Percentiles rank a stretch among this genome's conserved stretches.
phyloP scores from a whole-genome alignment of 169 alveolate genomes.

The Cryptosporidium viatorum region DNA sequence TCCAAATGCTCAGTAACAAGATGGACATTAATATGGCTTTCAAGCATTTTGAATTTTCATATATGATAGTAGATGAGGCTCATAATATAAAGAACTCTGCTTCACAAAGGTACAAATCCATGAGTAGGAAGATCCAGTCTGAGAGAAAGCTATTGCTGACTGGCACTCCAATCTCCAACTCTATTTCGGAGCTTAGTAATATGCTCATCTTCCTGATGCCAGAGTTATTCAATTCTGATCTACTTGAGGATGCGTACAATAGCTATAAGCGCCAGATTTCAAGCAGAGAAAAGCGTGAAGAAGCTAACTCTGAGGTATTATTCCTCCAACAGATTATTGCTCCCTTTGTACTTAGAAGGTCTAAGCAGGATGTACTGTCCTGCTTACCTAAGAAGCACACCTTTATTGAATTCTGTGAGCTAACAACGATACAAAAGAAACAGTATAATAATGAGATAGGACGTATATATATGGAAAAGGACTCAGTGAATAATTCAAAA shows the following conservation, averaged over 20 bases:
- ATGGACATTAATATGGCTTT: conserved; percentile 51
- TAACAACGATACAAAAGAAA: conserved; percentile 10
- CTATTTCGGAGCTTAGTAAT: conserved; percentile 86
- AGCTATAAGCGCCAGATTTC: conserved; percentile 75
- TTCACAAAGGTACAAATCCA: conserved; percentile 86
- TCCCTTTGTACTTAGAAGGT: conserved; percentile 89
- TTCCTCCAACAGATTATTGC: conserved; percentile 86
- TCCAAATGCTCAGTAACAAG: conserved; percentile 61
- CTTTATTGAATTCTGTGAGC: conserved; percentile 70
- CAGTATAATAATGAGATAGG: conserved; percentile 42
- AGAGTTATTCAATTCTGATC: conserved; percentile 83
- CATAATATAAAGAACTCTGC: conserved; percentile 91
- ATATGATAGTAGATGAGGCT: conserved; percentile 93
- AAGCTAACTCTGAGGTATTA: conserved; percentile 76
- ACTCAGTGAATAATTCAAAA: background rate
- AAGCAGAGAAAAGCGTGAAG: background rate
- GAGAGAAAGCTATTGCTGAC: conserved; percentile 90
- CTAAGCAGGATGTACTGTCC: conserved; percentile 87
- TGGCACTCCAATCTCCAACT: conserved; percentile 82
- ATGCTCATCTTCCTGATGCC: conserved; percentile 91
- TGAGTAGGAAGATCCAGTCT: conserved; percentile 83
- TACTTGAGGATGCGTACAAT: conserved; percentile 82
- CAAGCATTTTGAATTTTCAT: conserved; percentile 74
- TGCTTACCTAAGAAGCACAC: conserved; percentile 87
- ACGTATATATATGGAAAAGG: background rate